Percentiles rank a stretch among this genome's conserved stretches.
These are phyloP conservation scores for Akanthomyces uredinophilus DNA, from an alignment of 2,329 filamentous ascomycete genomes.

Conservation along the genomic window DNA sequence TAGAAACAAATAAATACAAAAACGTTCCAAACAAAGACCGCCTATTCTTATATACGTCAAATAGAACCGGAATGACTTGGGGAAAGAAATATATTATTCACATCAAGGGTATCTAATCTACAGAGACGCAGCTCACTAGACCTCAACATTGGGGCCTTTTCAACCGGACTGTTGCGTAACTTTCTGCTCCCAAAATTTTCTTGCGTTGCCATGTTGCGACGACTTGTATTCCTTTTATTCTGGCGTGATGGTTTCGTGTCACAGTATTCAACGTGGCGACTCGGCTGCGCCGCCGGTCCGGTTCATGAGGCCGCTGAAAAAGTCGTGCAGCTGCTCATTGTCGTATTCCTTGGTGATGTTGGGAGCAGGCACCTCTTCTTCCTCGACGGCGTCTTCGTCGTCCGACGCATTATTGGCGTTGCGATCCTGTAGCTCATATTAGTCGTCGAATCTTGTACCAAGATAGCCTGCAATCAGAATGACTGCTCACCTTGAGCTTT, in stretches of 20 bases:
- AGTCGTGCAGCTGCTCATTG: constrained; percentile 54
- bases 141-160: neutral
- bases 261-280: constrained; percentile 17
- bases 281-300: constrained; percentile 33
- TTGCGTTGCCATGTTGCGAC: too few relatives aligned
- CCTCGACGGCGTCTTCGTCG: constrained; percentile 36
- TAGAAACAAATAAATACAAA: neutral
- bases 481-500: constrained; percentile 65
- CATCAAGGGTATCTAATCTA: constrained; percentile 40
- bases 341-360: constrained; percentile 40
- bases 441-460: neutral
- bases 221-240: too few relatives aligned
- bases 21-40: too few relatives aligned
- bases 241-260: neutral
- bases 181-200: neutral
- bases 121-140: constrained; percentile 20
- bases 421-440: constrained; percentile 41
- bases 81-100: constrained; percentile 11
- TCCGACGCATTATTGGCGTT: constrained; percentile 47
- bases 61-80: neutral
- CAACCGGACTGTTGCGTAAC: neutral
- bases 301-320: constrained; percentile 57
- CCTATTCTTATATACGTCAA: neutral
- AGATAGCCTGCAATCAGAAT: neutral
- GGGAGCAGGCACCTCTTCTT: constrained; percentile 30